Evolutionary conservation across 2,329 filamentous ascomycete genomes (phyloP).

Genomic region (Aspergillus ochraceoroseus): DNA sequence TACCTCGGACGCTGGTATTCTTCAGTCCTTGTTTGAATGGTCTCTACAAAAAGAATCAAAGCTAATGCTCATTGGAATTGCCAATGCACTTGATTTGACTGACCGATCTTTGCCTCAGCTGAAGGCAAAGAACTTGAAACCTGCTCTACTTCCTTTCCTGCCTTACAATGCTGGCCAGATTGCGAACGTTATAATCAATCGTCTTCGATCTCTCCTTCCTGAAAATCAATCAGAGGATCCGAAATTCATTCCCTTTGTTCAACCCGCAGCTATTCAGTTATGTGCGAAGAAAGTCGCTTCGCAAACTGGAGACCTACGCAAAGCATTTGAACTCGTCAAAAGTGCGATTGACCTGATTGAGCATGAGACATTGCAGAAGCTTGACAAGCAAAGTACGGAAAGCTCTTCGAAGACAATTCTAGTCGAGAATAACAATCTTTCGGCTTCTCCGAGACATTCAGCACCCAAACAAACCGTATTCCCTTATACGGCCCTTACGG

Average conservation of each 20-base stretch:
- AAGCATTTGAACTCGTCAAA: slow-evolving; percentile 90
- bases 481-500: slow-evolving; percentile 66
- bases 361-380: slow-evolving; percentile 69
- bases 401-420: slow-evolving; percentile 72
- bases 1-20: slow-evolving; percentile 77
- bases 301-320: slow-evolving; percentile 89
- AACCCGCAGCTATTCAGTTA: slow-evolving; percentile 87
- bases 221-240: slow-evolving; percentile 39
- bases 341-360: slow-evolving; percentile 86
- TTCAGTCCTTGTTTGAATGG: slow-evolving; percentile 97
- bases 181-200: slow-evolving; percentile 76
- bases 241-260: slow-evolving; percentile 76
- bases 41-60: slow-evolving; percentile 75
- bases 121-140: slow-evolving; percentile 87
- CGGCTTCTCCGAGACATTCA: slow-evolving; percentile 45
- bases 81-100: slow-evolving; percentile 91
- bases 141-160: slow-evolving; percentile 81
- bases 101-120: slow-evolving; percentile 90
- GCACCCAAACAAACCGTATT: slow-evolving; percentile 40
- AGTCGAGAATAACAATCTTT: slow-evolving; percentile 73
- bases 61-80: slow-evolving; percentile 83
- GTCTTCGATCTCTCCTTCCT: slow-evolving; percentile 69
- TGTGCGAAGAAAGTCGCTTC: slow-evolving; percentile 92
- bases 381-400: slow-evolving; percentile 56
- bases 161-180: slow-evolving; percentile 88